phyloP scores from a whole-genome alignment of 768 basidiomycete species.

The Amanita molliuscula region DNA sequence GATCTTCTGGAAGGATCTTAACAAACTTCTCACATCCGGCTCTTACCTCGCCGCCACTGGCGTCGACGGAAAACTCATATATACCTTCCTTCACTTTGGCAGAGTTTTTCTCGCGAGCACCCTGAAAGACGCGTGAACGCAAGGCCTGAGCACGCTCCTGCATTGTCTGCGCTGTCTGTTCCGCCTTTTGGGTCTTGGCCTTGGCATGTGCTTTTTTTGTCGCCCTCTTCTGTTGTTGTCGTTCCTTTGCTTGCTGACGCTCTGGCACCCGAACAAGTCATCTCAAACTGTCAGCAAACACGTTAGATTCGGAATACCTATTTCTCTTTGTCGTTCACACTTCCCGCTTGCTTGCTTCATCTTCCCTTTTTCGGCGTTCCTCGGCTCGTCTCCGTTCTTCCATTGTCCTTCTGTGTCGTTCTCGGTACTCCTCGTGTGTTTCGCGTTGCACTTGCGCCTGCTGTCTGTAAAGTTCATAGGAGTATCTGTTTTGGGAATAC shows the following conservation, averaged over 20 bases:
- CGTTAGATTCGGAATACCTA: slow-evolving; percentile 9
- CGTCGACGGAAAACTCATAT: slow-evolving; percentile 63
- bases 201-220: slow-evolving; percentile 47
- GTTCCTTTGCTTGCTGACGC: slow-evolving; percentile 42
- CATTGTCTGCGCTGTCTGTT: slow-evolving; percentile 34
- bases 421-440: slow-evolving; percentile 40
- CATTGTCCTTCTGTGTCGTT: slow-evolving; percentile 35
- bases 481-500: not conserved
- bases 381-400: slow-evolving; percentile 49
- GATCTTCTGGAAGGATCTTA: slow-evolving; percentile 34
- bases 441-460: slow-evolving; percentile 25
- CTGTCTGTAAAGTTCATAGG: not conserved
- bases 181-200: slow-evolving; percentile 36
- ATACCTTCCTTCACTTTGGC: slow-evolving; percentile 51
- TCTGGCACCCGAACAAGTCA: slow-evolving; percentile 23
- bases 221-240: slow-evolving; percentile 44
- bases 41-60: slow-evolving; percentile 61
- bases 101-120: slow-evolving; percentile 45
- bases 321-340: slow-evolving; percentile 41
- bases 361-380: slow-evolving; percentile 40
- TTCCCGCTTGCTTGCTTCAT: slow-evolving; percentile 34
- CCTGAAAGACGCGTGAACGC: slow-evolving; percentile 55
- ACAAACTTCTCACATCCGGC: slow-evolving; percentile 43
- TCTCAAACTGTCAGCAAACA: not conserved
- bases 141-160: slow-evolving; percentile 40